Conservation (phyloP, 2,329 filamentous ascomycete species). For the Pseudogymnoascus sp. region DNA sequence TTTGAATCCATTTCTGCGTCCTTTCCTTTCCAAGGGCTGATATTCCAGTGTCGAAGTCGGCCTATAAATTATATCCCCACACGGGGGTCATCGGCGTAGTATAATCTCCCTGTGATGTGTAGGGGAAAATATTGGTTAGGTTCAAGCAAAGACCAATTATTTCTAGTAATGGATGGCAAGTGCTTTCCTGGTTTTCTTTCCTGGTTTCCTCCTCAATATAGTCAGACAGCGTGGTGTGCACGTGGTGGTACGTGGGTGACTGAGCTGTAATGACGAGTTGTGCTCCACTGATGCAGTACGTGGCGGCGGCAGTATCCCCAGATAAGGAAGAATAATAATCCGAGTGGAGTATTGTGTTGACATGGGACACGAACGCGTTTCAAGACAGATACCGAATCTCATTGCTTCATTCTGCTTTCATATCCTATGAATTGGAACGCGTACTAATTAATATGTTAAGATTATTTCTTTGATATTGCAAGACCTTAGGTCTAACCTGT, state of each 20-base stretch:
- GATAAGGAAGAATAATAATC: constrained; percentile 4
- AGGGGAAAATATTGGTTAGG: neutral
- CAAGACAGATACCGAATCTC: neutral
- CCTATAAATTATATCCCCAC: neutral
- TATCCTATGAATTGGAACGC: neutral
- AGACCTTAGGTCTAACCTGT: neutral
- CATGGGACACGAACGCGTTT: neutral
- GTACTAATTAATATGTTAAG: constrained; percentile 2
- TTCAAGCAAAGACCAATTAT: neutral
- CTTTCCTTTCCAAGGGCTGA: neutral
- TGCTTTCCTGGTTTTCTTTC: neutral
- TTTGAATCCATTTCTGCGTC: neutral
- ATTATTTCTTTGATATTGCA: neutral
- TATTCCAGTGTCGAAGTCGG: neutral
- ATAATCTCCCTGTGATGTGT: neutral
- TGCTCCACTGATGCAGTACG: too few relatives aligned
- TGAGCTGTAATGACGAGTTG: neutral
- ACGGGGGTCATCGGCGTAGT: neutral
- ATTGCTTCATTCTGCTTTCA: neutral
- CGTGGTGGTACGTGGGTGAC: neutral
- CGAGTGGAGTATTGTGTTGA: neutral
- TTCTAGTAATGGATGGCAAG: neutral
- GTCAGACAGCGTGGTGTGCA: neutral
- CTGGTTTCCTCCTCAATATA: neutral
- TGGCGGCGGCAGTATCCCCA: neutral